A percentile compares a stretch with the other conserved stretches of the same genome.
Conservation (phyloP, 257 asterid genomes). For the Fraxinus pennsylvanica region DNA sequence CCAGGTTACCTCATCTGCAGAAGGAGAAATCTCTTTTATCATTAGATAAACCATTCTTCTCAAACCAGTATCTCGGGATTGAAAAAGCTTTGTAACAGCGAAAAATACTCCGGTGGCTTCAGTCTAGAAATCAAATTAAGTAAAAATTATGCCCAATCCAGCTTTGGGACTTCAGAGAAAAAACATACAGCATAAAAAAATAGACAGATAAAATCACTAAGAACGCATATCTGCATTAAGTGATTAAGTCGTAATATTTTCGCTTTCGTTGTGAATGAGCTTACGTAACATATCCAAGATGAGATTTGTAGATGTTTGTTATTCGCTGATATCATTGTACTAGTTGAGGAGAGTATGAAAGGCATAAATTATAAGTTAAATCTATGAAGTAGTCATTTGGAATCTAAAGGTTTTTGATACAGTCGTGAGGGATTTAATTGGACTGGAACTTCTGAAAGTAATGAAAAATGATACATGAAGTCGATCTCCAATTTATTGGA, state of each 20-base stretch:
- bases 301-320: too few species aligned
- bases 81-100: conserved; percentile 90
- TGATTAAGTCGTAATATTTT: too few species aligned
- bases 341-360: too few species aligned
- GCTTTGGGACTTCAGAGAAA: neutral
- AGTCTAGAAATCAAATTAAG: conserved; percentile 38
- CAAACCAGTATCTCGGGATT: conserved; percentile 79
- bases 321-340: too few species aligned
- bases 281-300: too few species aligned
- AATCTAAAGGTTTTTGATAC: neutral
- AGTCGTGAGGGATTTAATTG: too few species aligned
- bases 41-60: conserved; percentile 97
- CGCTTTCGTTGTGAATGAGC: too few species aligned
- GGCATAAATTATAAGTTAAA: too few species aligned
- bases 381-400: neutral
- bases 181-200: neutral
- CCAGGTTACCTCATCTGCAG: conserved; percentile 74
- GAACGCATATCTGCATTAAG: too few species aligned
- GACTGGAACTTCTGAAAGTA: too few species aligned
- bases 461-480: too few species aligned
- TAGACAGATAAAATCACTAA: conserved; percentile 2
- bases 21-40: conserved; percentile 88
- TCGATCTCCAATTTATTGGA: neutral
- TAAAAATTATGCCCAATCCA: neutral
- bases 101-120: conserved; percentile 94